Percentiles rank a stretch among this genome's conserved stretches.
phyloP scores from a whole-genome alignment of 164 flowering plant species.

The Liriodendron chinense region DNA sequence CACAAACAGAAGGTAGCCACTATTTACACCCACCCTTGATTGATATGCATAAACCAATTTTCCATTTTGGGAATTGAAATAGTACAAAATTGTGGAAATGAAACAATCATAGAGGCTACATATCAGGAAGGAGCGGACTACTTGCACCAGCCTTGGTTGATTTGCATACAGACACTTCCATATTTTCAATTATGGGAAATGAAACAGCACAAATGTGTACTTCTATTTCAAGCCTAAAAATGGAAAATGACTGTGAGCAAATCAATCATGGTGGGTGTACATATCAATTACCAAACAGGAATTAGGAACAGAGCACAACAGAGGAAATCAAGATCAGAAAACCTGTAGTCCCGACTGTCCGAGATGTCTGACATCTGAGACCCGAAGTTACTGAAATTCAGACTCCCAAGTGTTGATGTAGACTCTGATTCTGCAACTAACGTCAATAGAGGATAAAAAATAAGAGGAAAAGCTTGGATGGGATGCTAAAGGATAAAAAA shows the following conservation, averaged over 20 bases:
- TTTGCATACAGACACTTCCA: no score
- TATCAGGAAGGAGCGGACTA: no score
- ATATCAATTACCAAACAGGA: background rate
- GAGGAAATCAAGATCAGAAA: background rate
- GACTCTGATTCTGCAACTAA: slow-evolving; percentile 28
- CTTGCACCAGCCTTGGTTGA: no score
- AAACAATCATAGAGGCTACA: background rate
- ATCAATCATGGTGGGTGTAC: background rate
- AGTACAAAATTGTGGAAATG: background rate
- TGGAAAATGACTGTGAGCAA: no score
- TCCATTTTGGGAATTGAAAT: background rate
- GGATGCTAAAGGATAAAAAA: background rate
- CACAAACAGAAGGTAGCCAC: no score
- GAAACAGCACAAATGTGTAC: background rate
- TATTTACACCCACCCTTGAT: background rate
- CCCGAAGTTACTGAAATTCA: slow-evolving; percentile 16
- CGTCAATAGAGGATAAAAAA: background rate
- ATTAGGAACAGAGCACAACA: background rate
- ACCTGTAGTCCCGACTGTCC: slow-evolving; percentile 34
- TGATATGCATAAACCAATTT: background rate
- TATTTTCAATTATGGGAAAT: background rate
- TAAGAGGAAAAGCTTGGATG: background rate
- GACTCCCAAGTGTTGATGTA: slow-evolving; percentile 18
- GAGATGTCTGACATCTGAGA: slow-evolving; percentile 26
- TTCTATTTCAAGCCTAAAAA: background rate